A percentile compares a stretch with the other conserved stretches of the same genome.
Conservation (phyloP, 768 basidiomycete genomes). For the Leucosporidium creatinivorum region DNA sequence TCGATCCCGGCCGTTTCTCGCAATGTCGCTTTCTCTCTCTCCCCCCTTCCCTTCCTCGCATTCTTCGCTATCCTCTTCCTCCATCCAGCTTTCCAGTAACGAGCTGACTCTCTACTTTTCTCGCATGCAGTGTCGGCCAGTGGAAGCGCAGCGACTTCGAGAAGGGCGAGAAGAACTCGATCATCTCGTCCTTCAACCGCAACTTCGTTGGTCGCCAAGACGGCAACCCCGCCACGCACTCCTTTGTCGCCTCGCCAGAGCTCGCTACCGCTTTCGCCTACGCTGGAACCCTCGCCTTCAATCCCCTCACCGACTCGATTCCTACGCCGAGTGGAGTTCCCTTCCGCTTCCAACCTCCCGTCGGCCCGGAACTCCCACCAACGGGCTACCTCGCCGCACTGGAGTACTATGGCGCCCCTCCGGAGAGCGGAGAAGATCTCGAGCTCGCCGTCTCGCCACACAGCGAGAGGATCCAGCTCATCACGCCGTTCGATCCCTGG, state of each 20-base stretch:
- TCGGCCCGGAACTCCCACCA: conserved; percentile 86
- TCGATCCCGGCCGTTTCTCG: background rate
- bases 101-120: background rate
- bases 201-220: conserved; percentile 99
- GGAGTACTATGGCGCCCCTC: conserved; percentile 94
- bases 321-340: conserved; percentile 82
- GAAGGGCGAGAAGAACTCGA: background rate
- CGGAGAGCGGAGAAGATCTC: conserved; percentile 70
- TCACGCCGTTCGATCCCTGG: conserved; percentile 84
- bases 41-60: too few relatives aligned
- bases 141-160: conserved; percentile 92
- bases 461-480: conserved; percentile 81
- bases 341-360: conserved; percentile 89
- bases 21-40: too few relatives aligned
- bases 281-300: conserved; percentile 88
- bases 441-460: conserved; percentile 75
- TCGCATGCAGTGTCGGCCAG: conserved; percentile 74
- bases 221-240: conserved; percentile 97
- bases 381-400: conserved; percentile 92
- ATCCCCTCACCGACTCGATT: conserved; percentile 85
- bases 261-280: conserved; percentile 95
- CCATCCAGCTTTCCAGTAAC: too few relatives aligned
- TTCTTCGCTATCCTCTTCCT: too few relatives aligned
- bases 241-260: conserved; percentile 82
- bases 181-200: conserved; percentile 99